Base-by-base conservation (phyloP, 2,329 filamentous ascomycete genomes). In the Colletotrichum agaves region DNA sequence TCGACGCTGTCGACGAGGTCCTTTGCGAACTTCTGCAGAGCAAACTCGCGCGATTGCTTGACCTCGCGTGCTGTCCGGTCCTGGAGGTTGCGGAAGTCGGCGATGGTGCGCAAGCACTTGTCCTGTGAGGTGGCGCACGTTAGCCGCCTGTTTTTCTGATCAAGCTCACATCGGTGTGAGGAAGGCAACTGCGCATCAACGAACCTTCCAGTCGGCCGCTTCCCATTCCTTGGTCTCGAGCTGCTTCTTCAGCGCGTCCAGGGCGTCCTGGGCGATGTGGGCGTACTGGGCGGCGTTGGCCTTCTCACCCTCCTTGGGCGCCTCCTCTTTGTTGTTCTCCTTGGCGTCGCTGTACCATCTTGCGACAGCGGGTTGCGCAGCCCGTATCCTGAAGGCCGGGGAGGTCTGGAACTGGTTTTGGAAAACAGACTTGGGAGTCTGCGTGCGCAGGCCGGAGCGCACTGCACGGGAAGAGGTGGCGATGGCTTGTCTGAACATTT, bases 41-140 rank as follows among this genome's bases (percentile, higher is more conserved):
- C 96, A 75, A 97, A 99, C 82, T 97, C 93, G 74, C 91, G 91
- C 19, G 95, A 93, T 19, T 88, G 82, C 81, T 96, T 93, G 78
- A 97, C 91, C 73, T 99, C 96, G 77, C 96, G 93, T 79, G 91
- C 88, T 47, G 93, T 97, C 77, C 96, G 93, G 77, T 98, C 93
- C 84, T 98, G 95, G 58, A 99, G 92, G 83, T 98, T 99, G 78
- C 93, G 93, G 88, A 97, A 98, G 76, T 99, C 96, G 82, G 96
- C 96, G 71, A 98, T 90, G 62, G 92, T 92, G 78, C 96, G 95
- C 71, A 98, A 88, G 81, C 94, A 97, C 84, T 94, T 96, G 83
- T 98, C 96, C 96, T 98, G 67, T 62, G 50, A 23, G 13, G 23
- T 43, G 41, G 10, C 49, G 47, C 33, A 43, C 55, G 61, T 68